These are phyloP conservation scores for Nitzschia palea DNA, from an alignment of 108 stramenopile species.

Conservation along the genomic window DNA sequence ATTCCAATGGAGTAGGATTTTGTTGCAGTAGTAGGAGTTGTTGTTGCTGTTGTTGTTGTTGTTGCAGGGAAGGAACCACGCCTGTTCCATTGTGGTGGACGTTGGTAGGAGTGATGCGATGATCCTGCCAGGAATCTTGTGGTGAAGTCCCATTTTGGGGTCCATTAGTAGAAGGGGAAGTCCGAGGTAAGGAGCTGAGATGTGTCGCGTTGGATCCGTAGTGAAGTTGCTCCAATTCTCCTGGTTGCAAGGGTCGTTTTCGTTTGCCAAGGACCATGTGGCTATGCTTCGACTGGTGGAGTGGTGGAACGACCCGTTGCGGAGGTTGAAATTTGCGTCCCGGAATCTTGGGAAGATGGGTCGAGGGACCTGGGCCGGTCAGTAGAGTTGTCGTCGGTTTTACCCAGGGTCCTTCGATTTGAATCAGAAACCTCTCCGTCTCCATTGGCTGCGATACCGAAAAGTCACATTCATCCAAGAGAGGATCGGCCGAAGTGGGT, in stretches of 20 bases:
- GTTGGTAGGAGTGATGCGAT: too few species aligned
- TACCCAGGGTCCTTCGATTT: constrained; percentile 53
- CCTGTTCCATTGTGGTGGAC: too few species aligned
- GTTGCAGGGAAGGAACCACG: background rate
- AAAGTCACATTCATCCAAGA: constrained; percentile 52
- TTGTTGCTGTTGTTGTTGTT: background rate
- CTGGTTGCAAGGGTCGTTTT: constrained; percentile 47
- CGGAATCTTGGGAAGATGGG: constrained; percentile 64
- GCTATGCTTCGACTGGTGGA: constrained; percentile 19
- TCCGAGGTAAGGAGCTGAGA: background rate
- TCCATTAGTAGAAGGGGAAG: background rate
- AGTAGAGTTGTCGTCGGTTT: background rate
- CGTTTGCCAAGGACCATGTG: constrained; percentile 24
- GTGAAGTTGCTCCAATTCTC: constrained; percentile 38
- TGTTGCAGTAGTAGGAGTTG: too few species aligned
- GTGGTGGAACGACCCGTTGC: constrained; percentile 37
- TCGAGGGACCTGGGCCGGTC: constrained; percentile 1
- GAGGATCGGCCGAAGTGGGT: constrained; percentile 37
- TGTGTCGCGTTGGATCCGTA: constrained; percentile 15
- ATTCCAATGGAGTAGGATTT: too few species aligned
- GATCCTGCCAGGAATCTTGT: background rate
- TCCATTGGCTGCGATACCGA: constrained; percentile 25
- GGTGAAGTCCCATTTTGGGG: background rate
- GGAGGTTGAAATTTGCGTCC: constrained; percentile 64
- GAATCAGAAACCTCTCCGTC: constrained; percentile 42